Percentiles rank a stretch among this genome's conserved stretches.
Evolutionary conservation across 768 basidiomycete species (phyloP).

Genomic region (Lentinula sp.): DNA sequence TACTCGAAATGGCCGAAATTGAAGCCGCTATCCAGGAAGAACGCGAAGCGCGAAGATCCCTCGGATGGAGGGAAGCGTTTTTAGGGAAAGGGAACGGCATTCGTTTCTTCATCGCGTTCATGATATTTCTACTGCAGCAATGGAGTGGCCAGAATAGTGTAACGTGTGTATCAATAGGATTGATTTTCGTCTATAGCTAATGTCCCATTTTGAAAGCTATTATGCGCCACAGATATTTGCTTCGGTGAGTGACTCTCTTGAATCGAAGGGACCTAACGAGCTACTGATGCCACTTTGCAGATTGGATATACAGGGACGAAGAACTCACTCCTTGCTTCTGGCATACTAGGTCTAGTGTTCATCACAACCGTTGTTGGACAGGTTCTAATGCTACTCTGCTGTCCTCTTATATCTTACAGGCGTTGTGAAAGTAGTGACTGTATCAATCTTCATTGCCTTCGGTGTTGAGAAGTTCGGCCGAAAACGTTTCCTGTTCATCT

Average conservation of each 20-base stretch:
- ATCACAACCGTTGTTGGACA: background rate
- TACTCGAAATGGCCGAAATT: conserved; percentile 48
- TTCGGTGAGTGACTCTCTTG: conserved; percentile 34
- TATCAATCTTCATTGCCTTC: conserved; percentile 61
- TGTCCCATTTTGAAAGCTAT: conserved; percentile 31
- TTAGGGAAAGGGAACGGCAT: conserved; percentile 51
- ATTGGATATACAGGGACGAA: conserved; percentile 60
- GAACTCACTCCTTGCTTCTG: conserved; percentile 67
- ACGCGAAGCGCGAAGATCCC: conserved; percentile 38
- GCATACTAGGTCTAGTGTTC: conserved; percentile 39
- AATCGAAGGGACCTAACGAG: background rate
- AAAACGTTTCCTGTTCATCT: conserved; percentile 45
- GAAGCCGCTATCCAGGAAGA: conserved; percentile 57
- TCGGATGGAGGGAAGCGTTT: conserved; percentile 46
- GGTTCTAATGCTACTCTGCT: conserved; percentile 37
- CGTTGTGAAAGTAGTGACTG: conserved; percentile 63
- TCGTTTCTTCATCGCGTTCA: conserved; percentile 55
- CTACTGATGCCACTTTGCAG: conserved; percentile 18
- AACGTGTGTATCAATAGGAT: conserved; percentile 4
- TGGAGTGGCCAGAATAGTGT: conserved; percentile 62
- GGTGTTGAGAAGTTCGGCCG: conserved; percentile 60
- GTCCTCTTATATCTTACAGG: conserved; percentile 15
- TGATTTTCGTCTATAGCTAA: background rate
- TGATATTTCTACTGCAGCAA: conserved; percentile 53
- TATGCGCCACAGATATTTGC: conserved; percentile 72